A percentile compares a stretch with the other conserved stretches of the same genome.
Conservation (phyloP, 495 filamentous ascomycete species). For the Neurospora sp. region DNA sequence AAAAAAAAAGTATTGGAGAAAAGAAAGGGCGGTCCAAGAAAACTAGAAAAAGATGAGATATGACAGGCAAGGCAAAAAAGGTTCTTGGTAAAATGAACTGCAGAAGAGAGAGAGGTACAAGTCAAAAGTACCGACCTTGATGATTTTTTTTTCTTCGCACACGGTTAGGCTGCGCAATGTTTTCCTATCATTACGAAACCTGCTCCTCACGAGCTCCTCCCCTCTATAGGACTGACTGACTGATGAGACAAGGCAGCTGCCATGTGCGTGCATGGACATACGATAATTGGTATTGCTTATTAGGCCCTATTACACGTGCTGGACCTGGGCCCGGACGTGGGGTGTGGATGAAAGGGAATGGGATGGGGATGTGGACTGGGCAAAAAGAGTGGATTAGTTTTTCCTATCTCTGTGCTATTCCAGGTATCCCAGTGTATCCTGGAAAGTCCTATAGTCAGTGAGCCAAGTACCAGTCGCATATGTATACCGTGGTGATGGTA, state of each 20-base stretch:
- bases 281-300: neutral
- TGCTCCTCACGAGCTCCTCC: neutral
- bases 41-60: neutral
- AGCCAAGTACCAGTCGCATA: neutral
- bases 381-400: neutral
- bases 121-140: neutral
- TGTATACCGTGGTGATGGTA: neutral
- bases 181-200: neutral
- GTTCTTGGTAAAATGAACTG: neutral
- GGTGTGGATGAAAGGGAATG: neutral
- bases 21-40: neutral
- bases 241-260: neutral
- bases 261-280: neutral
- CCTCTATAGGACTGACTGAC: neutral
- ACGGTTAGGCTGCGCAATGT: neutral
- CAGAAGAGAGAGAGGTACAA: neutral
- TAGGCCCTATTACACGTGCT: neutral
- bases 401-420: neutral
- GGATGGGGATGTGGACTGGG: neutral
- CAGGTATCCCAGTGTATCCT: neutral
- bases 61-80: neutral
- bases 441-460: neutral
- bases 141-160: neutral
- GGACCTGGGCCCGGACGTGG: neutral
- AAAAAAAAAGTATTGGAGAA: neutral